Conservation (phyloP, 2,329 filamentous ascomycete species). For the Colletotrichum horii region DNA sequence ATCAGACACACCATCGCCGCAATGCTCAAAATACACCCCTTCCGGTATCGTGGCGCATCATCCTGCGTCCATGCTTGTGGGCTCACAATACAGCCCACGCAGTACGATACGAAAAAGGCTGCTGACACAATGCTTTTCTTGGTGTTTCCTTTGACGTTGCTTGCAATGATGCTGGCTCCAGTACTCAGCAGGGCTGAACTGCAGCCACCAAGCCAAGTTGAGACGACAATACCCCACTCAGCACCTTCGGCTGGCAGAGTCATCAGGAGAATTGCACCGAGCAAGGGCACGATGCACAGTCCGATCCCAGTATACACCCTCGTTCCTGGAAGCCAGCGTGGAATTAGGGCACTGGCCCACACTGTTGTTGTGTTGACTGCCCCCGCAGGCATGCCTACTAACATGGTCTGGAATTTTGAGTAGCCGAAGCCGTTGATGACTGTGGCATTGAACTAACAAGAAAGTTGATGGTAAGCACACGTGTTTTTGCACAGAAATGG, state of each 20-base stretch:
- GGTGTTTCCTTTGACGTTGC: conserved; percentile 33
- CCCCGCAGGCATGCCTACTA: conserved; percentile 17
- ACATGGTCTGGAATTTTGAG: conserved; percentile 18
- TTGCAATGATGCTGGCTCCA: conserved; percentile 25
- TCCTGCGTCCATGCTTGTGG: conserved; percentile 26
- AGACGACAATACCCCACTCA: conserved; percentile 27
- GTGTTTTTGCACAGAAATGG: accelerated
- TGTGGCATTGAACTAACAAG: conserved; percentile 1
- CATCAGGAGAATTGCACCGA: conserved; percentile 18
- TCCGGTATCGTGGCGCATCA: conserved; percentile 25
- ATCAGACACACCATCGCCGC: conserved; percentile 20
- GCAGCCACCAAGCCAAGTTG: conserved; percentile 27
- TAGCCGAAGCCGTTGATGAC: conserved; percentile 24
- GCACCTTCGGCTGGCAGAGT: conserved; percentile 2
- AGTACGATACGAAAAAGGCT: conserved; percentile 29
- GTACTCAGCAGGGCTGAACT: conserved; percentile 20
- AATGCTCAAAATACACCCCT: conserved; percentile 25
- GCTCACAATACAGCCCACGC: conserved; percentile 27
- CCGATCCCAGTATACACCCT: conserved; percentile 28
- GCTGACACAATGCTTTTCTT: conserved; percentile 29
- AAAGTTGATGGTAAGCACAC: neutral
- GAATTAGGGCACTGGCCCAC: conserved; percentile 25
- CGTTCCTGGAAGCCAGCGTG: conserved; percentile 22
- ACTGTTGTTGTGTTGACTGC: neutral
- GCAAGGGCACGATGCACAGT: neutral